Percentiles rank a stretch among this genome's conserved stretches.
Evolutionary conservation across 805 yeast species (phyloP).

Genomic region (Wickerhamomyces ciferrii): DNA sequence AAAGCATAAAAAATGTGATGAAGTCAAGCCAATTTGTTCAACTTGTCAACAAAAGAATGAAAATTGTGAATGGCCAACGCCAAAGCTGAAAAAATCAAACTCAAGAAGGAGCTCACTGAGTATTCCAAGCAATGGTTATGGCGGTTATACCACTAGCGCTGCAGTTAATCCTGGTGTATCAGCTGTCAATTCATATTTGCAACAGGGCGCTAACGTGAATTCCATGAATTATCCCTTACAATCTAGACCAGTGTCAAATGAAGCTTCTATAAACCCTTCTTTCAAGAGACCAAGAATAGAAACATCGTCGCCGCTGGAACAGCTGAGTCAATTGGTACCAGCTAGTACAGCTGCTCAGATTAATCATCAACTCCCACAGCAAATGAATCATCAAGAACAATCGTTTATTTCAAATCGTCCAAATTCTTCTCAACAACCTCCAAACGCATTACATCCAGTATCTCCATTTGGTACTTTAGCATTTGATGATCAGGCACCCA

Average conservation of each 20-base stretch:
- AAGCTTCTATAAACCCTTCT: not conserved
- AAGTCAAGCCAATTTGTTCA: constrained; percentile 34
- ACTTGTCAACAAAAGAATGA: constrained; percentile 32
- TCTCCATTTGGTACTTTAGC: not conserved
- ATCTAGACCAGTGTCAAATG: constrained; percentile 1
- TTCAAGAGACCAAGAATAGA: not conserved
- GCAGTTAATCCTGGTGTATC: not conserved
- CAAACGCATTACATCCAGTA: not conserved
- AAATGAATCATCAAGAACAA: not conserved
- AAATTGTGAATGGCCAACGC: constrained; percentile 18
- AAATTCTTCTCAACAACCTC: not conserved
- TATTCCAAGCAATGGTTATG: not conserved
- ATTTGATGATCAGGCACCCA: not conserved
- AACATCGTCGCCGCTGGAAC: not conserved
- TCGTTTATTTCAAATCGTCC: not conserved
- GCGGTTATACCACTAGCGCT: not conserved
- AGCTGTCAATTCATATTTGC: not conserved
- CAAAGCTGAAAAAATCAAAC: constrained; percentile 2
- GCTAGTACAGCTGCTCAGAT: not conserved
- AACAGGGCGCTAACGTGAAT: not conserved
- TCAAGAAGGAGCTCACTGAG: not conserved
- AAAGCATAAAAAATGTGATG: constrained; percentile 63
- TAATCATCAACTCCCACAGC: not conserved
- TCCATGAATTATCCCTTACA: not conserved
- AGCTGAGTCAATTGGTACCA: not conserved